Evolutionary conservation across 78 protist species (phyloP).

Genomic region (Dictyostelium intermedium): DNA sequence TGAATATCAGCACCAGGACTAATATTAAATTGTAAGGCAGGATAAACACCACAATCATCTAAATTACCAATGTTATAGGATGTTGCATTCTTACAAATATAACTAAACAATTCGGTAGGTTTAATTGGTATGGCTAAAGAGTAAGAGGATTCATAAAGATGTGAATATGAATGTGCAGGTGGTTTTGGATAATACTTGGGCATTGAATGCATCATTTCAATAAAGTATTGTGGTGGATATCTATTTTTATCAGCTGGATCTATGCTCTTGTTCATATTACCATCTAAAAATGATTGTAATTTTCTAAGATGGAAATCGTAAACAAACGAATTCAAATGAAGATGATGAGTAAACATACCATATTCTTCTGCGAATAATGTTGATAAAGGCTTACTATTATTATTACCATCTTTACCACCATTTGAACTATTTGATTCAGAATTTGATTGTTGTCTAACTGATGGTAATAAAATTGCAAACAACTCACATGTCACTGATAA

Average conservation of each 20-base stretch:
- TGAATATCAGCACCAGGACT: background rate
- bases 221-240: slow-evolving; percentile 60
- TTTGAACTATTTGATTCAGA: background rate
- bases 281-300: slow-evolving; percentile 27
- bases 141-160: slow-evolving; percentile 21
- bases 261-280: background rate
- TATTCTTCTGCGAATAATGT: slow-evolving; percentile 71
- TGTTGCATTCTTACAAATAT: slow-evolving; percentile 12
- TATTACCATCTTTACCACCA: background rate
- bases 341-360: slow-evolving; percentile 67
- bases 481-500: slow-evolving; percentile 60
- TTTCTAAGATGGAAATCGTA: slow-evolving; percentile 70
- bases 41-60: slow-evolving; percentile 24
- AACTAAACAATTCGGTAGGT: slow-evolving; percentile 19
- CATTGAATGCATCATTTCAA: slow-evolving; percentile 70
- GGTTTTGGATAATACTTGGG: slow-evolving; percentile 75
- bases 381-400: background rate
- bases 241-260: background rate
- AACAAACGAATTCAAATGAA: slow-evolving; percentile 71
- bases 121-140: slow-evolving; percentile 11
- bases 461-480: slow-evolving; percentile 59
- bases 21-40: slow-evolving; percentile 33
- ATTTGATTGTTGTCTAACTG: background rate
- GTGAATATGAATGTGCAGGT: slow-evolving; percentile 69
- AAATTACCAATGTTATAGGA: slow-evolving; percentile 16